phyloP scores from a whole-genome alignment of 192 early-diverging fungal genomes.

The Mortierella claussenii region DNA sequence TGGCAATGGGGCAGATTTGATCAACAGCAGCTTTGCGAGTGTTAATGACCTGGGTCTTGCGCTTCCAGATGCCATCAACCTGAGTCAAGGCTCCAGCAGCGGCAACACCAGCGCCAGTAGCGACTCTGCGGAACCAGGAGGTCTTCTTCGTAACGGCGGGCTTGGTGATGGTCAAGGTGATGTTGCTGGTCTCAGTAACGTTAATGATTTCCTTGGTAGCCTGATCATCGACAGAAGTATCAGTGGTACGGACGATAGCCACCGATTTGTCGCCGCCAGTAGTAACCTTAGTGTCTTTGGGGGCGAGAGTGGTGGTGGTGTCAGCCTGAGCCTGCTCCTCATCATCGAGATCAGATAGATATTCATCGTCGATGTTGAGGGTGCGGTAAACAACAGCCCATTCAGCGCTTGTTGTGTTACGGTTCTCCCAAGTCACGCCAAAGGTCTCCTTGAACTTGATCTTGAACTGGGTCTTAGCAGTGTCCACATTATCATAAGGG shows the following conservation, averaged over 20 bases:
- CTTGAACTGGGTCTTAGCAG: slow-evolving; percentile 29
- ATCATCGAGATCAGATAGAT: background rate
- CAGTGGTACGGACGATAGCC: background rate
- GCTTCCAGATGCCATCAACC: slow-evolving; percentile 35
- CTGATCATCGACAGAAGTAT: background rate
- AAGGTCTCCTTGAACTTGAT: slow-evolving; percentile 24
- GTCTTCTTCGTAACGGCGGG: slow-evolving; percentile 14
- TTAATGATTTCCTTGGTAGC: slow-evolving; percentile 12
- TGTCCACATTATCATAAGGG: slow-evolving; percentile 32
- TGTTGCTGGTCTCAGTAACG: background rate
- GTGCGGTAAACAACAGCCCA: slow-evolving; percentile 19
- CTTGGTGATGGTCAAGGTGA: background rate
- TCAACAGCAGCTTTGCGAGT: slow-evolving; percentile 26
- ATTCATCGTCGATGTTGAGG: slow-evolving; percentile 9
- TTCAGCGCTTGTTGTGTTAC: slow-evolving; percentile 8
- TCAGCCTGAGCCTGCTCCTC: slow-evolving; percentile 5
- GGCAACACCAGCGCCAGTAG: slow-evolving; percentile 3
- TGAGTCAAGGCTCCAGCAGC: slow-evolving; percentile 13
- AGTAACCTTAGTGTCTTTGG: background rate
- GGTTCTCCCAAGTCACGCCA: slow-evolving; percentile 31
- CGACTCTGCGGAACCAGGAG: slow-evolving; percentile 14
- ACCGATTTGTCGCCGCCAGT: background rate
- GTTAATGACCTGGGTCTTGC: slow-evolving; percentile 10
- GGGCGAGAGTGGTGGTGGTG: background rate
- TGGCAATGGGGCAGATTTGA: slow-evolving; percentile 9